phyloP scores from a whole-genome alignment of 805 yeast genomes.

The Lipomyces chichibuensis region DNA sequence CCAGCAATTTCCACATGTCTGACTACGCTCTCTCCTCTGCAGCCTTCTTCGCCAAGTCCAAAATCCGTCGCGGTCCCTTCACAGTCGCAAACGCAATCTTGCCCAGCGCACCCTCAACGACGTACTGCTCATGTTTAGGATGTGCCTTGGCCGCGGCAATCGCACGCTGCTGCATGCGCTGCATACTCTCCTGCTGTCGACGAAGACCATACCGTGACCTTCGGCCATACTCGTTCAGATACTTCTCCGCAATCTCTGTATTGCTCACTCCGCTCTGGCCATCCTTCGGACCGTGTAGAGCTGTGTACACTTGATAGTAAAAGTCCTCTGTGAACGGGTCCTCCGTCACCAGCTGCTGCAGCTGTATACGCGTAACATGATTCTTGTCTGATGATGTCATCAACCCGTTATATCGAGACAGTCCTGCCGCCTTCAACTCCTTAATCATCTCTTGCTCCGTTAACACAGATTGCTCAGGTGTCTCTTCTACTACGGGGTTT shows the following conservation, averaged over 20 bases:
- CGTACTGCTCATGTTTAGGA: constrained; percentile 62
- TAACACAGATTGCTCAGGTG: constrained; percentile 3
- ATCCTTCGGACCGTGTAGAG: constrained; percentile 53
- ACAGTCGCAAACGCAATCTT: constrained; percentile 77
- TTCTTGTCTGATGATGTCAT: constrained; percentile 98
- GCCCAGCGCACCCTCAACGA: constrained; percentile 85
- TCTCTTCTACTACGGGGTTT: constrained; percentile 3
- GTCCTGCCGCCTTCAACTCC: constrained; percentile 59
- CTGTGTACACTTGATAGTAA: constrained; percentile 88
- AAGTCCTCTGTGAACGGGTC: constrained; percentile 98
- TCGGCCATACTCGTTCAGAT: constrained; percentile 33
- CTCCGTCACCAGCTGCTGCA: constrained; percentile 93
- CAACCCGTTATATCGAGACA: constrained; percentile 82
- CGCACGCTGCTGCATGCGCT: constrained; percentile 97
- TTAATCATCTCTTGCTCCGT: constrained; percentile 43
- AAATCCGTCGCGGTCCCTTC: constrained; percentile 84
- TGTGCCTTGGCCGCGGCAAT: constrained; percentile 90
- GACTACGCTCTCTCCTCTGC: not conserved
- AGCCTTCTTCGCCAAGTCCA: constrained; percentile 51
- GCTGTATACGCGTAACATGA: constrained; percentile 89
- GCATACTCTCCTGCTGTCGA: constrained; percentile 60
- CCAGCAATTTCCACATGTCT: not conserved
- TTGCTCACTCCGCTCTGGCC: constrained; percentile 22
- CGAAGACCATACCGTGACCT: constrained; percentile 40
- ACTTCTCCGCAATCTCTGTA: constrained; percentile 30